Evolutionary conservation across 192 early-diverging fungal genomes (phyloP), one percentile per base, ranked within the genome.

Genomic region (Glomus cerebriforme): DNA sequence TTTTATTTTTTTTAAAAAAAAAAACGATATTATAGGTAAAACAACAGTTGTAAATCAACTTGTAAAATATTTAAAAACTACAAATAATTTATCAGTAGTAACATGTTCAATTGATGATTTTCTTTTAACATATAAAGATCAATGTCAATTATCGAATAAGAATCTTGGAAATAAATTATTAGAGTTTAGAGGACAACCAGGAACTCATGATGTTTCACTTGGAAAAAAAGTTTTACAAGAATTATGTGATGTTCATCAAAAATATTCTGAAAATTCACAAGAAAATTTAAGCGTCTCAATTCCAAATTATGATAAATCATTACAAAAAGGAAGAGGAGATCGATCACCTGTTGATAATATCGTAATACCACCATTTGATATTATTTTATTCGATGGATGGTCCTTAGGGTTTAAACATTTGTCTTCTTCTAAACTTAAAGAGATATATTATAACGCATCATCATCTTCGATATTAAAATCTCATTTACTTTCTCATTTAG

Each of bases 381-480:
- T 98, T 59, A 85, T 99, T 24, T 80, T 99, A 39, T 93, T 98
- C 79, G 97, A 99, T 82, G 97, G 96, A 0, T 99, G 97, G 96
- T 94, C 87, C 47, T 77, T 96, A 10, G 97, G 96, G 1, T 99
- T 97, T 79, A 94, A 91, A 58, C 78, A 88, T 1, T 80, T 95
- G 34, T 80, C 80, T 8, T 78, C 83, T 2, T 32, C 45, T 0
- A 13, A 64, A 13, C 54, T 90, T 1, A 12, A 15, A 34, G 45
- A 81, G 29, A 67, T 75, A 4, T 83, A 87, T 54, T 26, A 81
- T n/a, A 26, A 72, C 26, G 22, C 31, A 39, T 34, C 43, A 2
- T 66, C 74, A 60, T 54, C 79, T 19, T 59, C 65, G n/a, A 79
- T 82, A 37, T 63, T 85, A 7, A 64, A 72, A 29, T 65, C 79